Evolutionary conservation across 768 basidiomycete species (phyloP), one percentile per base, ranked within the genome.

Genomic region (Macrolepiota albuminosa): DNA sequence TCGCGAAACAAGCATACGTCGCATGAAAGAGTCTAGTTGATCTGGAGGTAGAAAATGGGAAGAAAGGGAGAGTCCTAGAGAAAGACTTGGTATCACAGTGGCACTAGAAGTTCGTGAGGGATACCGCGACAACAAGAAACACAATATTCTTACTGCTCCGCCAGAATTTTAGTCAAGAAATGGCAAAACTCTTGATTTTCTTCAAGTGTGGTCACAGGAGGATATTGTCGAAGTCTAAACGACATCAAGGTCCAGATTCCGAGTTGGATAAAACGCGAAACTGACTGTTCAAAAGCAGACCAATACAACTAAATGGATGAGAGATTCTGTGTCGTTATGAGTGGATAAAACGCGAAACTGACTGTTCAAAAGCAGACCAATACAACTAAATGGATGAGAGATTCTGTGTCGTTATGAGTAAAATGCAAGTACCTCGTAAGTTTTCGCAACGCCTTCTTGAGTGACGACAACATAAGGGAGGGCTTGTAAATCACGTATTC

Each of bases 361-460:
- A 93, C 91, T 86, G 89, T 67, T 94, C 90, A 65, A 94, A 94
- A 7, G 91, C 91, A 56, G 82, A 81, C 88, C 89, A 92, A 70
- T 95, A 95, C 34, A 93, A 74, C 92, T 94, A 60, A 5, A 49
- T 21, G n/a, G 49, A 26, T 43, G 18, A 31, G 8, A 31, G 13
- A 31, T 42, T 42, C 29, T 33, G 18, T 29, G 29, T n/a, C n/a
- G 6, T 42, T n/a, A n/a, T n/a, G 40, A 5, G 7, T 14, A 33
- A n/a, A 21, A 7, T n/a, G 3, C 13, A 70, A 86, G 64, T 56
- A 91, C 89, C 75, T 93, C 88, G 66, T 95, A 94, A 40, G 95
- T 91, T 66, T 81, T 86, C 31, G 86, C 85, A 16, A 95, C 85
- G 0, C 85, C 85, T 65, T 94, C 91, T 64, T 93, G 88, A 5